Conservation (phyloP, 2,329 filamentous ascomycete species). For the Chaetomiaceae sp. region DNA sequence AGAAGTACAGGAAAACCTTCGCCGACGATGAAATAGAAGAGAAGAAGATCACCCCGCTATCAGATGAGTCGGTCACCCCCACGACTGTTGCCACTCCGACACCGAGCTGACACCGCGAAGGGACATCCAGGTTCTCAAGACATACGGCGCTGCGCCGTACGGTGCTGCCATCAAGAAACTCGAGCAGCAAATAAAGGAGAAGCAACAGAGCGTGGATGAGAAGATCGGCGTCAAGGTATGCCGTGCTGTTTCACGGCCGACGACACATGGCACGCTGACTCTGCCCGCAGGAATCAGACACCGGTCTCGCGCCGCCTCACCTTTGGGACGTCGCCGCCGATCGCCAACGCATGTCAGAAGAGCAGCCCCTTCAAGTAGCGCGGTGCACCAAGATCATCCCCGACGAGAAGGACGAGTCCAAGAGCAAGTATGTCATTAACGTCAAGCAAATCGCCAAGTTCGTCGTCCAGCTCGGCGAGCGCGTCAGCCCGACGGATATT, state of each 20-base stretch:
- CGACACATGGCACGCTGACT: not conserved
- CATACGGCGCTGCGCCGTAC: slow-evolving; percentile 95
- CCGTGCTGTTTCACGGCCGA: not conserved
- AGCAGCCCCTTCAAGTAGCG: slow-evolving; percentile 95
- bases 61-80: slow-evolving; percentile 73
- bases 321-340: slow-evolving; percentile 98
- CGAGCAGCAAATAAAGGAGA: slow-evolving; percentile 99
- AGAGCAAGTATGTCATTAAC: slow-evolving; percentile 99
- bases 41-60: slow-evolving; percentile 98
- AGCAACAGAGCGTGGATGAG: slow-evolving; percentile 95
- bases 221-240: slow-evolving; percentile 85
- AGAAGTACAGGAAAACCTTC: slow-evolving; percentile 98
- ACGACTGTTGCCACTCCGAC: not conserved
- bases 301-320: slow-evolving; percentile 94
- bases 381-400: slow-evolving; percentile 99
- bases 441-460: slow-evolving; percentile 99
- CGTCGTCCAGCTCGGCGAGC: slow-evolving; percentile 93
- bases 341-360: slow-evolving; percentile 96
- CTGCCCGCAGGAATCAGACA: slow-evolving; percentile 81
- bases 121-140: slow-evolving; percentile 99
- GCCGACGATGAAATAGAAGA: slow-evolving; percentile 96
- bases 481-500: slow-evolving; percentile 96
- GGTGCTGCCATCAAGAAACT: slow-evolving; percentile 92
- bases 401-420: slow-evolving; percentile 90
- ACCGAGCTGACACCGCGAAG: slow-evolving; percentile 44